Evolutionary conservation across 2,329 filamentous ascomycete species (phyloP).

Genomic region (Fusarium sulawesiense): DNA sequence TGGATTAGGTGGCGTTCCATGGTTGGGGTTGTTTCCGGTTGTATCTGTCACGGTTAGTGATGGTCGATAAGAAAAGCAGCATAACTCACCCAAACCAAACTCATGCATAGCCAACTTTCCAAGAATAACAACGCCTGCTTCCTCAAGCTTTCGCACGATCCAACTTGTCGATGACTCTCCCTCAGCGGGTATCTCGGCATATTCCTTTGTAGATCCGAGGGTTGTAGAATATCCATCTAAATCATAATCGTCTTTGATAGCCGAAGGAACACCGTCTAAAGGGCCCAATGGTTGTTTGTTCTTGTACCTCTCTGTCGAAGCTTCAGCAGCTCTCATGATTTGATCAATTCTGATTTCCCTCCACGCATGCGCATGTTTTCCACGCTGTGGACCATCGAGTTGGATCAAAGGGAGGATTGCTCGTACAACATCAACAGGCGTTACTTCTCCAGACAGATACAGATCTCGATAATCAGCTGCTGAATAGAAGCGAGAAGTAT

Average conservation of each 20-base stretch:
- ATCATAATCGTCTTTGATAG: constrained; percentile 81
- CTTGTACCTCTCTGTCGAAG: constrained; percentile 60
- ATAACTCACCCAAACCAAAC: constrained; percentile 70
- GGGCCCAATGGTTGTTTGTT: constrained; percentile 68
- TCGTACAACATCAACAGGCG: constrained; percentile 58
- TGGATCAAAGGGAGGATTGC: constrained; percentile 60
- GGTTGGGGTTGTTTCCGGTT: constrained; percentile 78
- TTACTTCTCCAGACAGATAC: constrained; percentile 59
- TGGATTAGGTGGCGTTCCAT: constrained; percentile 81
- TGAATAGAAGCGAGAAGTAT: constrained; percentile 47
- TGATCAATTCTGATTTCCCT: constrained; percentile 57
- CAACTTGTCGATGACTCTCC: constrained; percentile 66
- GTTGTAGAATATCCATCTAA: constrained; percentile 78
- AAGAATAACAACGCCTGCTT: constrained; percentile 76
- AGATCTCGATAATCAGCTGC: constrained; percentile 59
- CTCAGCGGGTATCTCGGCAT: constrained; percentile 59
- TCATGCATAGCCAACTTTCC: constrained; percentile 84
- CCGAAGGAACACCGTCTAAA: constrained; percentile 79
- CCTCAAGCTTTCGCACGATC: constrained; percentile 76
- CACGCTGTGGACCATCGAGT: constrained; percentile 51
- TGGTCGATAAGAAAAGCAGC: neutral
- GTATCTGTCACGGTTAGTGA: constrained; percentile 63
- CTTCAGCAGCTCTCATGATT: constrained; percentile 57
- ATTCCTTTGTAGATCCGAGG: constrained; percentile 71
- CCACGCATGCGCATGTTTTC: constrained; percentile 58